A percentile compares a stretch with the other conserved stretches of the same genome.
These are phyloP conservation scores for barley (Hordeum vulgare) DNA, from an alignment of 176 grass and related monocot species.

Conservation along the genomic window MorexV3_pseudomolecules_assembly NC_058518.1:251149589-251150088, in stretches of 20 bases:
- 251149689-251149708: slow-evolving; percentile 60
- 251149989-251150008: slow-evolving; percentile 49
- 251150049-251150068: slow-evolving; percentile 34
- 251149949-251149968: slow-evolving; percentile 72
- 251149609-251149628: neutral
- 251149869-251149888: neutral
- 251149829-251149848: slow-evolving; percentile 37
- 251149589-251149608: neutral
- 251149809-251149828: slow-evolving; percentile 53
- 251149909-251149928: slow-evolving; percentile 42
- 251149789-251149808: slow-evolving; percentile 45
- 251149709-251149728: slow-evolving; percentile 47
- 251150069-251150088: slow-evolving; percentile 47
- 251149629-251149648: slow-evolving; percentile 42
- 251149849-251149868: slow-evolving; percentile 18
- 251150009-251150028: slow-evolving; percentile 80
- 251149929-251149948: slow-evolving; percentile 43
- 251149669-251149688: slow-evolving; percentile 51
- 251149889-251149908: slow-evolving; percentile 54
- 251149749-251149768: slow-evolving; percentile 80
- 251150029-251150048: slow-evolving; percentile 64
- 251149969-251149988: slow-evolving; percentile 63
- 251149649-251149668: slow-evolving; percentile 43
- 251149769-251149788: slow-evolving; percentile 47
- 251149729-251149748: slow-evolving; percentile 67